These are phyloP conservation scores for Ocimum tenuiflorum DNA, from an alignment of 257 asterid species.

Conservation along the genomic window DNA sequence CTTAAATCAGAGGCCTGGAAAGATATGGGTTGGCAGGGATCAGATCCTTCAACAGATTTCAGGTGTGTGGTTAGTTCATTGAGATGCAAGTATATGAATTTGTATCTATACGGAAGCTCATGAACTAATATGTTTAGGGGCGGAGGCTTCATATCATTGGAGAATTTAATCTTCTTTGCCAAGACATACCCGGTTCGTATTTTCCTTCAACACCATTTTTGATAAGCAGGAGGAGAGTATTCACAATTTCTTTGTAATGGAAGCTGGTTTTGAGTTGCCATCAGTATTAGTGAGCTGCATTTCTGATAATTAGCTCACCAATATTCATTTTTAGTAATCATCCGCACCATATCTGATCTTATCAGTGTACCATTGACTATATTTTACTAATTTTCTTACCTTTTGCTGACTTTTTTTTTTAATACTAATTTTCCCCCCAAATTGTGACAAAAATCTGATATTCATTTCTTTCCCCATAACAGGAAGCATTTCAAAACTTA, in stretches of 20 bases:
- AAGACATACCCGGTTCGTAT: conserved; percentile 74
- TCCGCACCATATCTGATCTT: background rate
- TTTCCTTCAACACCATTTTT: conserved; percentile 11
- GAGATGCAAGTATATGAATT: background rate
- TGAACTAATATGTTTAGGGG: conserved; percentile 52
- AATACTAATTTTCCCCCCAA: background rate
- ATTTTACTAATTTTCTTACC: background rate
- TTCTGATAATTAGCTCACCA: background rate
- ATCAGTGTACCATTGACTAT: background rate
- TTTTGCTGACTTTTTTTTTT: background rate
- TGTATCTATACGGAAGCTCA: conserved; percentile 16
- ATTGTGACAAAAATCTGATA: background rate
- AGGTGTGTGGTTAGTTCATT: conserved; percentile 41
- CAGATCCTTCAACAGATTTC: conserved; percentile 97
- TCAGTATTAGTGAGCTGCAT: background rate
- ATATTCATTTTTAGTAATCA: background rate
- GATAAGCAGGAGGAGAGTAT: background rate
- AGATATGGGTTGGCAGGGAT: conserved; percentile 99
- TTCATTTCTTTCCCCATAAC: too few relatives aligned
- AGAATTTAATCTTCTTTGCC: conserved; percentile 86
- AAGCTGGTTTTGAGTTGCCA: background rate
- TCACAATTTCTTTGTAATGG: background rate
- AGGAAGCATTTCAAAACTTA: conserved; percentile 73
- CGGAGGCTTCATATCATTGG: conserved; percentile 94
- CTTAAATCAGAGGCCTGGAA: conserved; percentile 93